Base-by-base conservation (phyloP, 352 stramenopile species). In the Hyaloperonospora brassicae region DNA sequence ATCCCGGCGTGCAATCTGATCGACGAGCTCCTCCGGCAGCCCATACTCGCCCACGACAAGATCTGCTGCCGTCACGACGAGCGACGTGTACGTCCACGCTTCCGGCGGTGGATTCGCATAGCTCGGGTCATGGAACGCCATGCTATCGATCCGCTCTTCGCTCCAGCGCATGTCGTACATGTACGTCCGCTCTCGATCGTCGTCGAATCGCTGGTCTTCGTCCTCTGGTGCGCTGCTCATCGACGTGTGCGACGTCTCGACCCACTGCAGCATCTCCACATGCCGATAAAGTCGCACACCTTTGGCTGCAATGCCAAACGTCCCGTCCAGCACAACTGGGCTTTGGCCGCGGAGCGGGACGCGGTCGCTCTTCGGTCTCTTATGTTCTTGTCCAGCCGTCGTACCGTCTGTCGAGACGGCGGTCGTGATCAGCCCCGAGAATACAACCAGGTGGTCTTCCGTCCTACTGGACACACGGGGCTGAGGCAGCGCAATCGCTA, bases 261-360 rank as follows among this genome's bases (percentile, higher is more conserved):
- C 76, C 81, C 81, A 91, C 56, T 91, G 81, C 44, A 89, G 54
- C 81, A 89, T 91, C 59, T 91, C 79, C 45, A 91, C 81, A 5
- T 62, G 62, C 0, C 81, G 75, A 40, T 81, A 60, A 27, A 91
- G 63, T 13, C 67, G 66, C 52, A 89, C 77, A 10, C 81, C 81
- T n/a, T 81, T 77, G 31, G 63, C 75, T 0, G 75, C 76, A 40
- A 91, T 60, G 12, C 76, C 79, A 55, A 91, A 89, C 11, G 52
- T 47, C 1, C 63, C 40, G 23, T 91, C 81, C 52, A 87, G 14
- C 35, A 86, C 79, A 50, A 84, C 77, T 7, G 81, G 73, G 41
- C 60, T 75, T 36, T 66, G 52, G 9, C 17, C 17, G 17, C 69
- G 64, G n/a, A 66, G 27, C 27, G 27, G 4, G 4, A 34, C 27